Percentiles rank a stretch among this genome's conserved stretches.
Conservation (phyloP, 148 eudicot species). For the Cornus florida region DNA sequence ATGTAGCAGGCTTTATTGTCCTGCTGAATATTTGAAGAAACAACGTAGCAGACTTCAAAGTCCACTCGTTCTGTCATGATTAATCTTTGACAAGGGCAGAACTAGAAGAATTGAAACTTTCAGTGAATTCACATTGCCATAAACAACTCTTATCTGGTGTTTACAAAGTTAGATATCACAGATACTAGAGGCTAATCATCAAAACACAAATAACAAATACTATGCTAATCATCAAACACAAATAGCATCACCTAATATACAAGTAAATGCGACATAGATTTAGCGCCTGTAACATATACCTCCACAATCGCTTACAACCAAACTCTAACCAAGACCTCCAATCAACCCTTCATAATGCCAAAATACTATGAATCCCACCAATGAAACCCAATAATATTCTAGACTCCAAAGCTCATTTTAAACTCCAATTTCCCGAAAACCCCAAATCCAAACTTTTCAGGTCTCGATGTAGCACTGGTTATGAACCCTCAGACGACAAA, state of each 20-base stretch:
- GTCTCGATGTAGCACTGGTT: not conserved
- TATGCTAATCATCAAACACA: not conserved
- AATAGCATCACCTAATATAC: not conserved
- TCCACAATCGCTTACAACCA: not conserved
- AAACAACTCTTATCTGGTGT: not conserved
- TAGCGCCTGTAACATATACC: slow-evolving; percentile 1
- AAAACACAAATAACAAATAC: not conserved
- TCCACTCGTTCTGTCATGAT: too few relatives aligned
- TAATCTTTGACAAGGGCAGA: not conserved
- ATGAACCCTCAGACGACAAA: slow-evolving; percentile 42
- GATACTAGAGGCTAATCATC: not conserved
- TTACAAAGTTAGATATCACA: not conserved
- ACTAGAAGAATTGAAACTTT: not conserved
- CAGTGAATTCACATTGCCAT: not conserved
- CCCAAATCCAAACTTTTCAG: not conserved
- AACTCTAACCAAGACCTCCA: not conserved
- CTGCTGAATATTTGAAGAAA: too few relatives aligned
- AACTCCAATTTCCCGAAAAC: not conserved
- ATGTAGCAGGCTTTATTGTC: too few relatives aligned
- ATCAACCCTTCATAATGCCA: not conserved
- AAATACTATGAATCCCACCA: not conserved
- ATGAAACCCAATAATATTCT: not conserved
- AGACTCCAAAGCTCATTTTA: not conserved
- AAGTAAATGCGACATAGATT: not conserved
- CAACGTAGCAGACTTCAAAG: too few relatives aligned